phyloP scores from a whole-genome alignment of 306 rosid species.

The Gastrolobium villosum region DNA sequence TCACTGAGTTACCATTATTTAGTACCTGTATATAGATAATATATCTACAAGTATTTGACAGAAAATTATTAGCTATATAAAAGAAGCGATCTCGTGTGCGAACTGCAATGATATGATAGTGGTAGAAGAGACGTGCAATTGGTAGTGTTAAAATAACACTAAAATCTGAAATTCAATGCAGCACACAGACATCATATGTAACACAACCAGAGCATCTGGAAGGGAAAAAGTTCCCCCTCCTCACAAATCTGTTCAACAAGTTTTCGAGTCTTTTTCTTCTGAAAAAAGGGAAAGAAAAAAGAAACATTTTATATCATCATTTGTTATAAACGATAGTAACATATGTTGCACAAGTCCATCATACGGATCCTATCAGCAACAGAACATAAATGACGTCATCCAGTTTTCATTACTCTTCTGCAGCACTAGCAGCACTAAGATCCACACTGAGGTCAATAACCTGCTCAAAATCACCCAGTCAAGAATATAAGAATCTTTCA shows the following conservation, averaged over 20 bases:
- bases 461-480: slow-evolving; percentile 56
- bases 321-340: slow-evolving; percentile 52
- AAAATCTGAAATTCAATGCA: slow-evolving; percentile 7
- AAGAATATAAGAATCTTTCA: slow-evolving; percentile 25
- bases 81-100: background rate
- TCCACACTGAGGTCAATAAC: slow-evolving; percentile 92
- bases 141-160: slow-evolving; percentile 15
- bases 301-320: slow-evolving; percentile 33
- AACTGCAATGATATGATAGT: background rate
- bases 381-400: slow-evolving; percentile 32
- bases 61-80: background rate
- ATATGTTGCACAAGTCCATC: slow-evolving; percentile 29
- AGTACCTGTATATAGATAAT: too few relatives aligned
- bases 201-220: slow-evolving; percentile 31
- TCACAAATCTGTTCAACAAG: slow-evolving; percentile 38
- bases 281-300: background rate
- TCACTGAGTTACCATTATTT: too few relatives aligned
- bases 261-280: background rate
- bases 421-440: slow-evolving; percentile 97
- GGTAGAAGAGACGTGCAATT: slow-evolving; percentile 8
- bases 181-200: slow-evolving; percentile 10
- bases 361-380: slow-evolving; percentile 37
- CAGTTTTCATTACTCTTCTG: slow-evolving; percentile 73
- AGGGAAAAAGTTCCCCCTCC: slow-evolving; percentile 36
- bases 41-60: too few relatives aligned